Percentiles rank a stretch among this genome's conserved stretches.
Conservation (phyloP, 805 yeast genomes). For the Ogataea trehaloabstinens region DNA sequence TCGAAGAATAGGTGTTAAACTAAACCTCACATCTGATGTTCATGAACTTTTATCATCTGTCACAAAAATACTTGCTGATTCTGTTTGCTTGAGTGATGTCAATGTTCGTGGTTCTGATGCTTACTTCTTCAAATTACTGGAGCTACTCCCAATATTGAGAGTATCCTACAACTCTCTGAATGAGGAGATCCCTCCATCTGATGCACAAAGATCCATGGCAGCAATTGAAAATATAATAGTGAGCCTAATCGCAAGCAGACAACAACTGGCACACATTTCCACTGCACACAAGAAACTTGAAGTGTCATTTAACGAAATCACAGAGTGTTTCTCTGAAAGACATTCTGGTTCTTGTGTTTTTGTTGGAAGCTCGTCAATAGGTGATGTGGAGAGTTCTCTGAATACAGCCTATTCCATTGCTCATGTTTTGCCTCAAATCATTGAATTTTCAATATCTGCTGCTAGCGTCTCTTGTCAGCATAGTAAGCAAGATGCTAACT, state of each 20-base stretch:
- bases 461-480: constrained; percentile 11
- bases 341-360: neutral
- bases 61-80: constrained; percentile 56
- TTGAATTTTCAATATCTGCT: constrained; percentile 33
- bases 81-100: constrained; percentile 43
- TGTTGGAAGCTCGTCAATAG: constrained; percentile 6
- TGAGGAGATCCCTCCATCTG: constrained; percentile 73
- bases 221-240: constrained; percentile 69
- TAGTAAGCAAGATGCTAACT: constrained; percentile 4
- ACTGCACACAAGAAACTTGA: constrained; percentile 10
- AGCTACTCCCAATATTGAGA: constrained; percentile 76
- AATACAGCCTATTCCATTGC: constrained; percentile 7
- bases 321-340: neutral
- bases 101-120: constrained; percentile 43
- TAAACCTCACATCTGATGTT: constrained; percentile 64
- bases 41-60: constrained; percentile 60
- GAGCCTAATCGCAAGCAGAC: constrained; percentile 52
- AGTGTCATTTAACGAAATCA: constrained; percentile 6
- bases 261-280: constrained; percentile 40
- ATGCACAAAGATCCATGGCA: constrained; percentile 74
- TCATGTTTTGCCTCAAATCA: constrained; percentile 37
- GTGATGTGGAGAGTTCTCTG: neutral
- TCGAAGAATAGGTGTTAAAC: constrained; percentile 71
- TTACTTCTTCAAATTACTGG: constrained; percentile 68
- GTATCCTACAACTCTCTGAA: constrained; percentile 57